Conservation (phyloP, 2,329 filamentous ascomycete species). For the Eurotiales sp. region DNA sequence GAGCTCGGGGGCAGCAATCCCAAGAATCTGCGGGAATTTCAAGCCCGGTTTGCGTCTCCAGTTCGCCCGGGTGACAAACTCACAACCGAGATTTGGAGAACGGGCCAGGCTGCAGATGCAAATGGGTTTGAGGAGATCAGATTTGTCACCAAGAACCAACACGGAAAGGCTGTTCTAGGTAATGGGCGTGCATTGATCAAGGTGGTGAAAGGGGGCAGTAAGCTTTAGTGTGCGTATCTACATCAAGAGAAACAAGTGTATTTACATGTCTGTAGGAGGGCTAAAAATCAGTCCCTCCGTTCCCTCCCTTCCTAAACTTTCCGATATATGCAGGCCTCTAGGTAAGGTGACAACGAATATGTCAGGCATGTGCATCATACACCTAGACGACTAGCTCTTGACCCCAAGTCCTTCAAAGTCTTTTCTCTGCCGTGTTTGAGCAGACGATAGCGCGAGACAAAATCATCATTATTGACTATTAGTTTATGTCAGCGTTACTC, state of each 20-base stretch:
- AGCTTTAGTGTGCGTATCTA: too few species aligned
- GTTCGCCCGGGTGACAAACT: constrained; percentile 81
- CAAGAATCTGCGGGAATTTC: constrained; percentile 79
- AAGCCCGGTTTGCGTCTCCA: constrained; percentile 80
- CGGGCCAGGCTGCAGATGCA: constrained; percentile 50
- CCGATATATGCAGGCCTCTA: too few species aligned
- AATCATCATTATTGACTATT: constrained; percentile 75
- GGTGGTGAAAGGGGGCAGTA: constrained; percentile 54
- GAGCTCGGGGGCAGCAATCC: constrained; percentile 72
- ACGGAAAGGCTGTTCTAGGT: constrained; percentile 79
- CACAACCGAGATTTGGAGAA: constrained; percentile 76
- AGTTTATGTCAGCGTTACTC: constrained; percentile 3
- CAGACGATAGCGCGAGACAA: constrained; percentile 69
- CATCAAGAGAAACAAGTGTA: too few species aligned
- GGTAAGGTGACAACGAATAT: background rate
- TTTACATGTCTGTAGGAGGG: too few species aligned
- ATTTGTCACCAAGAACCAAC: constrained; percentile 73
- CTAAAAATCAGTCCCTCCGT: too few species aligned
- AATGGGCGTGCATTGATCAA: constrained; percentile 81
- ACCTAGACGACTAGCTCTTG: background rate
- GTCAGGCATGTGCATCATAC: background rate
- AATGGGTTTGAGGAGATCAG: constrained; percentile 75
- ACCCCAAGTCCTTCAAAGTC: constrained; percentile 31
- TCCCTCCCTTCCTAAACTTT: too few species aligned
- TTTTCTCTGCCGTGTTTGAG: constrained; percentile 56